Evolutionary conservation across 169 alveolate genomes (phyloP), one percentile per base, ranked within the genome.

Genomic region (Eimeria acervulina): DNA sequence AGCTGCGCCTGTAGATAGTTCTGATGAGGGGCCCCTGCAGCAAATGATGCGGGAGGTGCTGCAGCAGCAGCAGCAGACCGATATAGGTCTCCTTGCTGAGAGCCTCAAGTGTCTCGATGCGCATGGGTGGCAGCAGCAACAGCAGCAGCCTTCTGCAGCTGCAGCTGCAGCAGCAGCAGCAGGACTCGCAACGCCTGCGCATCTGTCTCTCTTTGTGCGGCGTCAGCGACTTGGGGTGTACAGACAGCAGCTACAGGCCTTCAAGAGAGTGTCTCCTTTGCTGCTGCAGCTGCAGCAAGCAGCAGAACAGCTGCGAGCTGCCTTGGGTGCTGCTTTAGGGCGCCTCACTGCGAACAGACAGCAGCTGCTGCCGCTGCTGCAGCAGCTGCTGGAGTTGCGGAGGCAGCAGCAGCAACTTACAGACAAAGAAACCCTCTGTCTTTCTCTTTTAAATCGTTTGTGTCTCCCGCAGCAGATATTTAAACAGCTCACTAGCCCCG

Each of bases 281-380:
- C 85, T 74, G 42, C 85, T 31, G 26, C 85, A 28, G 52, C 85
- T 74, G 42, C 52, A 47, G 55, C 5, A 5, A 47, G 55, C 85
- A 38, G 85, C 85, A 74, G 85, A 26, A 42, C 31, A 26, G n/a
- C 85, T 74, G n/a, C 23, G 31, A 36, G 31, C 52, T 23, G 40
- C 85, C 10, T 38, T 74, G 10, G 47, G 28, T n/a, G 52, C 44
- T 28, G 85, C 85, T 12, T 10, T 28, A 23, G 10, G 26, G 19
- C 85, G 85, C 51, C 44, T 74, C 44, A 42, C 44, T 33, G 31
- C 19, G 52, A 36, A 42, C 85, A 36, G 85, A 15, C 85, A 33
- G 85, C 85, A 74, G 31, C 52, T 74, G 85, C 52, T 74, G 85
- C 85, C 85, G 55, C 52, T 74, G 52, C 85, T 74, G 85, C 85